phyloP scores from a whole-genome alignment of 1,284 basidiomycete species.

The Trichosporon sp. region DNA sequence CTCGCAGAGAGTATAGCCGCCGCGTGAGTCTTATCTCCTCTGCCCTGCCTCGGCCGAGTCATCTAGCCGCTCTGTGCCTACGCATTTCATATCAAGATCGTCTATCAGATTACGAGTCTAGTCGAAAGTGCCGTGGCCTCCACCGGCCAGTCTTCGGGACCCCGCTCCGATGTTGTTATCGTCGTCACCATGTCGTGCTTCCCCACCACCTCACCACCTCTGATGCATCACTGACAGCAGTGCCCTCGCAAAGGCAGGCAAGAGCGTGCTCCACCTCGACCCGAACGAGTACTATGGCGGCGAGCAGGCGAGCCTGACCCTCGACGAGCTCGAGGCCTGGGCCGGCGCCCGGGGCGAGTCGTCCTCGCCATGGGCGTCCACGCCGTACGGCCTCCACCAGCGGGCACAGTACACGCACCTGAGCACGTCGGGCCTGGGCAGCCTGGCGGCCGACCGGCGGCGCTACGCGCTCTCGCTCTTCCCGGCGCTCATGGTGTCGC shows the following conservation, averaged over 20 bases:
- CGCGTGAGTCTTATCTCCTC: slow-evolving; percentile 60
- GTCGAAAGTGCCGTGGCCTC: not conserved
- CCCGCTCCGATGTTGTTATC: slow-evolving; percentile 1
- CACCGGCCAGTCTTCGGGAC: not conserved
- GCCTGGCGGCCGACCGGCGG: slow-evolving; percentile 57
- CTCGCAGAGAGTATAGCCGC: slow-evolving; percentile 80
- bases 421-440: not conserved
- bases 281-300: slow-evolving; percentile 79
- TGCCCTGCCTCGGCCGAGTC: not conserved
- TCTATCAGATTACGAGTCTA: not conserved
- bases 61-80: not conserved
- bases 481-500: slow-evolving; percentile 74
- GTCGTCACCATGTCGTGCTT: not conserved
- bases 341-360: not conserved
- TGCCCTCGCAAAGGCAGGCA: slow-evolving; percentile 79
- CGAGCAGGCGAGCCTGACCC: slow-evolving; percentile 71
- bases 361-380: not conserved
- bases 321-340: slow-evolving; percentile 76
- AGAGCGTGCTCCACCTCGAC: slow-evolving; percentile 83
- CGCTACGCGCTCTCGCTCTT: slow-evolving; percentile 81
- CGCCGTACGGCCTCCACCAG: not conserved
- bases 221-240: slow-evolving; percentile 49
- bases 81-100: not conserved
- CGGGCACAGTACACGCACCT: not conserved
- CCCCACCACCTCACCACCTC: not conserved